A percentile compares a stretch with the other conserved stretches of the same genome.
phyloP scores from a whole-genome alignment of 176 grass and related monocot genomes.

The Cymbopogon citratus region DNA sequence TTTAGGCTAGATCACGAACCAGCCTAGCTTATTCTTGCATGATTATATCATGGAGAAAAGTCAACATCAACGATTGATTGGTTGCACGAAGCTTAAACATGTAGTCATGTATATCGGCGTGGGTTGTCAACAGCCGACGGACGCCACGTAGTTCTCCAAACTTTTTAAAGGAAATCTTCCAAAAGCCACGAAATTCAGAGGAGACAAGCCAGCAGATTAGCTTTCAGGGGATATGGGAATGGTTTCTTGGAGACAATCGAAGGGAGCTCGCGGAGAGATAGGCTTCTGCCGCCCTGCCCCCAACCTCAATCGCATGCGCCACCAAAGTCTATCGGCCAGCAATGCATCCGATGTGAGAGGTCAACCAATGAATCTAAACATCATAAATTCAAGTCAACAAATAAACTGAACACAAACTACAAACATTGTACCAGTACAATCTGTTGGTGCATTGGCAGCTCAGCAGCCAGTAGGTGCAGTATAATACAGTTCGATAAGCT shows the following conservation, averaged over 20 bases:
- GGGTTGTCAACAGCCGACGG: background rate
- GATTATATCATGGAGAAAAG: background rate
- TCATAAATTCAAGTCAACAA: too few relatives aligned
- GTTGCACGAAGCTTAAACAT: background rate
- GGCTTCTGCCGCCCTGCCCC: background rate
- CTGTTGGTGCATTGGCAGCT: too few relatives aligned
- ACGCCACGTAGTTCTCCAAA: background rate
- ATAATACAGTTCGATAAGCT: too few relatives aligned
- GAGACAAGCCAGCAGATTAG: too few relatives aligned
- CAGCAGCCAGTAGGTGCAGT: background rate
- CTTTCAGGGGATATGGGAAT: too few relatives aligned
- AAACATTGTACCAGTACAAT: too few relatives aligned
- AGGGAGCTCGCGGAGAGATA: too few relatives aligned
- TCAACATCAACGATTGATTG: background rate
- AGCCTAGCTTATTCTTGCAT: background rate
- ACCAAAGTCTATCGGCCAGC: background rate
- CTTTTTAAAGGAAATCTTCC: background rate
- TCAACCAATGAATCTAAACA: background rate
- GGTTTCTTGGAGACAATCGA: too few relatives aligned
- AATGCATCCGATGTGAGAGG: background rate
- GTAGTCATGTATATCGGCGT: background rate
- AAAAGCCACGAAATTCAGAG: too few relatives aligned
- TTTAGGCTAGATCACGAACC: slow-evolving; percentile 12
- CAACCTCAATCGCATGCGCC: background rate
- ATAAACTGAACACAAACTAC: too few relatives aligned